These are phyloP conservation scores for Boletus reticulatus DNA, from an alignment of 768 basidiomycete species.

Conservation along the genomic window DNA sequence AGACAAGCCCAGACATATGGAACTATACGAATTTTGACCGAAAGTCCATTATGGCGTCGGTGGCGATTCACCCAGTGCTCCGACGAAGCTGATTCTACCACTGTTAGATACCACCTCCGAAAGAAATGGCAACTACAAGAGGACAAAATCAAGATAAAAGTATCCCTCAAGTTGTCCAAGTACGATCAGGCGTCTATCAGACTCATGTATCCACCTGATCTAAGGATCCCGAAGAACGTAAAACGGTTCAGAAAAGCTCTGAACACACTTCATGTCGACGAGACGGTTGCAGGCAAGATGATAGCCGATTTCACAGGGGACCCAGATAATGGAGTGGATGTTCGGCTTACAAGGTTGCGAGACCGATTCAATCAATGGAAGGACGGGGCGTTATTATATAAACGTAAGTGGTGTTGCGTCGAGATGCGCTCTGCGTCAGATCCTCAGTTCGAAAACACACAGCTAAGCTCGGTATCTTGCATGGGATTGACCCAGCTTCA, in stretches of 20 bases:
- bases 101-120: background rate
- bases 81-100: background rate
- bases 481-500: background rate
- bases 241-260: background rate
- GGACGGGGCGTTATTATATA: background rate
- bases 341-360: background rate
- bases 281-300: background rate
- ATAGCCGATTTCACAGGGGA: background rate
- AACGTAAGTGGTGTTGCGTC: background rate
- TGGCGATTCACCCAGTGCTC: background rate
- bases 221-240: background rate
- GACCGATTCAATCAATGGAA: background rate
- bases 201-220: background rate
- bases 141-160: background rate
- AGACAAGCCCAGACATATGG: background rate
- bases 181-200: background rate
- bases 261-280: background rate
- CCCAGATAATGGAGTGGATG: background rate
- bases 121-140: background rate
- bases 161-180: background rate
- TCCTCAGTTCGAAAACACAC: background rate
- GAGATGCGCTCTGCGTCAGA: too few species aligned
- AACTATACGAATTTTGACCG: background rate
- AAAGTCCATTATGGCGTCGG: background rate
- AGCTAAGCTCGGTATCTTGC: background rate